Percentiles rank a stretch among this genome's conserved stretches.
phyloP scores from a whole-genome alignment of 352 stramenopile genomes.

The Salisapilia sapeloensis region DNA sequence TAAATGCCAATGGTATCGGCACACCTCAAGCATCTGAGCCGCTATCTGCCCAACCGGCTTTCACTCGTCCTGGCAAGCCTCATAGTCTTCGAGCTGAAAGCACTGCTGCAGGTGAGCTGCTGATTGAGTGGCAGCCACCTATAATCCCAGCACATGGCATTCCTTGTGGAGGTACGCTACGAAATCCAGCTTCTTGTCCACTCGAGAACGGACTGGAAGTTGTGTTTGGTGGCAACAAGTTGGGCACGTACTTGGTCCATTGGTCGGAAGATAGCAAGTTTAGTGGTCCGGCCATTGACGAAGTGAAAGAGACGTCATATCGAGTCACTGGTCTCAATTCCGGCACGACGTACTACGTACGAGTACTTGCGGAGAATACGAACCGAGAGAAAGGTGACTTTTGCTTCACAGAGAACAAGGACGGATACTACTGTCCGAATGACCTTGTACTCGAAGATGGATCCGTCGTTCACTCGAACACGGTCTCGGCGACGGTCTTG shows the following conservation, averaged over 20 bases:
- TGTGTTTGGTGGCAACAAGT: slow-evolving; percentile 76
- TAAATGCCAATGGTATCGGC: slow-evolving; percentile 34
- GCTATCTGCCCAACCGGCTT: slow-evolving; percentile 22
- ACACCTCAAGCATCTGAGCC: slow-evolving; percentile 34
- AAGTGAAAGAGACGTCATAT: slow-evolving; percentile 34
- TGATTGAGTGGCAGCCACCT: slow-evolving; percentile 43
- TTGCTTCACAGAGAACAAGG: slow-evolving; percentile 29
- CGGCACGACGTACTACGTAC: slow-evolving; percentile 60
- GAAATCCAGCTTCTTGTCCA: slow-evolving; percentile 33
- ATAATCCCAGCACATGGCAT: slow-evolving; percentile 45
- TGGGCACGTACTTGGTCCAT: slow-evolving; percentile 90
- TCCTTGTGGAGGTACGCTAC: slow-evolving; percentile 39
- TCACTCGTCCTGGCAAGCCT: slow-evolving; percentile 47
- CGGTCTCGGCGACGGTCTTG: slow-evolving; percentile 17
- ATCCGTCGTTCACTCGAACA: slow-evolving; percentile 30
- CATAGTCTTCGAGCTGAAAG: slow-evolving; percentile 19
- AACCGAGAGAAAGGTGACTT: slow-evolving; percentile 61
- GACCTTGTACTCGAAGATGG: slow-evolving; percentile 48
- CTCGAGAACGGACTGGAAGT: slow-evolving; percentile 63
- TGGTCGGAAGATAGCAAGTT: slow-evolving; percentile 62
- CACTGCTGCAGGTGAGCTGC: slow-evolving; percentile 19
- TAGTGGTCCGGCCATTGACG: slow-evolving; percentile 45
- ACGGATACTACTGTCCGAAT: slow-evolving; percentile 49
- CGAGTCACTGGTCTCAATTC: slow-evolving; percentile 50
- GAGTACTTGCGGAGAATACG: slow-evolving; percentile 68